Evolutionary conservation across 2,329 filamentous ascomycete genomes (phyloP), one percentile per base, ranked within the genome.

Genomic region (Amphichorda felina): DNA sequence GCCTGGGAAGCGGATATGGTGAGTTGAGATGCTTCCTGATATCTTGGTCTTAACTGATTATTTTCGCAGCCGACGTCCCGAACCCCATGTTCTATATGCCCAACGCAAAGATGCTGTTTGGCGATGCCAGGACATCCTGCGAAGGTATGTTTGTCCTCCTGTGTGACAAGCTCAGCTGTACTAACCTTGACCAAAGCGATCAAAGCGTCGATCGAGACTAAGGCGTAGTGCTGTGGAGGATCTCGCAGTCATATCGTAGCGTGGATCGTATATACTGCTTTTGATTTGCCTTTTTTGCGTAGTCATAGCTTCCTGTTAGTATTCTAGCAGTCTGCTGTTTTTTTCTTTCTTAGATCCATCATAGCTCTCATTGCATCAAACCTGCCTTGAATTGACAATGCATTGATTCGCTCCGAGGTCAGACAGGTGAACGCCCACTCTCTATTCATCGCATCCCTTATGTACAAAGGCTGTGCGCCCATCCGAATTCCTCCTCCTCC

Each of bases 21-120:
- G 49, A 60, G 74, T 60, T 26, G 22, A 27, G 22, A 21, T 33
- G 8, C n/a, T 14, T 25, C 15, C 22, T 21, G 16, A 9, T 14
- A 22, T 24, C 25, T 24, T 22, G 21, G 8, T 22, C 18, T 30
- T n/a, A n/a, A n/a, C n/a, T n/a, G n/a, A n/a, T n/a, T n/a, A n/a
- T n/a, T n/a, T n/a, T n/a, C 21, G 26, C 45, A 82, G 82, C 87
- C 15, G 86, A 94, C 59, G 84, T 94, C 8, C 82, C 82, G 9
- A 94, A 94, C 52, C 86, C 87, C 1, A 88, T 94, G 84, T 91
- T 93, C 58, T 91, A 79, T 59, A 89, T 88, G 82, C 80, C 82
- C 4, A 81, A 81, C 35, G 87, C 86, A 2, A 83, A 81, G 61
- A 94, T 94, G 87, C 56, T 94, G 39, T 94, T 94, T 59, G 86